Conservation (phyloP, 2,329 filamentous ascomycete genomes). For the Fusarium phyllophilum region DNA sequence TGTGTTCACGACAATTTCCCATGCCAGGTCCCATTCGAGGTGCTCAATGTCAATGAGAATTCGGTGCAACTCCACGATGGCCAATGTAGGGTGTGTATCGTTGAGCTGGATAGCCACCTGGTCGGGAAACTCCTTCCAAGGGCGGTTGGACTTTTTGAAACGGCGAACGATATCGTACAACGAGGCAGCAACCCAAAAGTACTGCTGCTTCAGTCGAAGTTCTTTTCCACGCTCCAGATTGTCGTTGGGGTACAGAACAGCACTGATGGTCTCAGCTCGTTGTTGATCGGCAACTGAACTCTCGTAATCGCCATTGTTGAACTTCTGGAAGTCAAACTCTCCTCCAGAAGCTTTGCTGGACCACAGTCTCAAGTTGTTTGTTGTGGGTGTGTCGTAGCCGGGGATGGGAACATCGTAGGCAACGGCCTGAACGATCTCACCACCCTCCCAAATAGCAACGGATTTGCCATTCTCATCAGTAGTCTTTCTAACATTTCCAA, state of each 20-base stretch:
- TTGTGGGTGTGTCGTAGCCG: conserved; percentile 87
- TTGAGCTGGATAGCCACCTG: conserved; percentile 98
- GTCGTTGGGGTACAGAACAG: conserved; percentile 96
- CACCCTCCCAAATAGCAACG: conserved; percentile 84
- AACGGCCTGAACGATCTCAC: conserved; percentile 90
- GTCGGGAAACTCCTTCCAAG: conserved; percentile 92
- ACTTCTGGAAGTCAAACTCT: conserved; percentile 99
- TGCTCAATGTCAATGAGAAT: conserved; percentile 91
- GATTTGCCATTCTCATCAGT: conserved; percentile 80
- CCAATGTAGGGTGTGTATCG: conserved; percentile 95
- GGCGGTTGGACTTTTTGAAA: conserved; percentile 95
- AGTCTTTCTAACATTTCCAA: conserved; percentile 82
- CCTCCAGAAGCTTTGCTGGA: conserved; percentile 96
- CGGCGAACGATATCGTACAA: conserved; percentile 95
- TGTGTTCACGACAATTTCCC: conserved; percentile 79
- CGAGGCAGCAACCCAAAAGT: conserved; percentile 99
- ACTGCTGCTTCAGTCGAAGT: conserved; percentile 97
- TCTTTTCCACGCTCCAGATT: conserved; percentile 97
- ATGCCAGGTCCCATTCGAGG: conserved; percentile 92
- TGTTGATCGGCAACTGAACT: conserved; percentile 98
- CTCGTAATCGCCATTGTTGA: conserved; percentile 98
- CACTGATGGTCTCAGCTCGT: conserved; percentile 97
- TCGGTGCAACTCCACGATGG: conserved; percentile 94
- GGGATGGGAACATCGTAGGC: conserved; percentile 95
- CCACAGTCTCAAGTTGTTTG: conserved; percentile 97